phyloP scores from a whole-genome alignment of 441 rosid genomes.

The Mallotus repandus region DNA sequence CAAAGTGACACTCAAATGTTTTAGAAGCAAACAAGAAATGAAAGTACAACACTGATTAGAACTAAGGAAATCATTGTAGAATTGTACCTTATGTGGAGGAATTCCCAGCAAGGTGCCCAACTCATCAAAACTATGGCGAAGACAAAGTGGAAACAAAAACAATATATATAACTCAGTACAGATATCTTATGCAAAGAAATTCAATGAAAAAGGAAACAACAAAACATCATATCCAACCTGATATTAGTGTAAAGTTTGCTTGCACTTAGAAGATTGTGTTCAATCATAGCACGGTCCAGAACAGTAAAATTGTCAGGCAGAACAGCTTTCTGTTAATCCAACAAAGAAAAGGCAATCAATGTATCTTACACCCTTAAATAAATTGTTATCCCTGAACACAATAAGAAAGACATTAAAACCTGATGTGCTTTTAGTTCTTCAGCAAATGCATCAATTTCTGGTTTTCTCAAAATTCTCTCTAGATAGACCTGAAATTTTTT shows the following conservation, averaged over 20 bases:
- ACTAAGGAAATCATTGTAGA: background rate
- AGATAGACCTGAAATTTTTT: constrained; percentile 73
- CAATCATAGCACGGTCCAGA: constrained; percentile 98
- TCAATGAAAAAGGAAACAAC: constrained; percentile 1
- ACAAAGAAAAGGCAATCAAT: constrained; percentile 15
- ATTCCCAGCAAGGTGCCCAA: constrained; percentile 95
- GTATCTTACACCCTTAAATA: constrained; percentile 8
- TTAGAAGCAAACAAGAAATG: constrained; percentile 4
- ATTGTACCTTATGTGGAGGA: constrained; percentile 78
- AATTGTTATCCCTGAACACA: constrained; percentile 12
- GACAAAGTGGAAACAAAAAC: constrained; percentile 11
- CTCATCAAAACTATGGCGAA: constrained; percentile 73
- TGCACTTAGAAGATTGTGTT: constrained; percentile 96
- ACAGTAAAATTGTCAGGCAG: constrained; percentile 96
- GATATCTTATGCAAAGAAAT: constrained; percentile 7
- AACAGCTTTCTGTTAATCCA: constrained; percentile 74
- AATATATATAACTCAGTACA: constrained; percentile 5
- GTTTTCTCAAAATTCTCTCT: constrained; percentile 92
- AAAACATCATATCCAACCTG: constrained; percentile 45
- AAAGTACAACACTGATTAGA: background rate
- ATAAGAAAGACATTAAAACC: constrained; percentile 37
- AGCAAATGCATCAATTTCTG: constrained; percentile 93
- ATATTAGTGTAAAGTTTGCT: constrained; percentile 97
- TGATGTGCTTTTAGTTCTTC: constrained; percentile 97
- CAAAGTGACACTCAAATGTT: background rate